Evolutionary conservation across 1,284 basidiomycete genomes (phyloP).

Genomic region (Termitomyces sp.): DNA sequence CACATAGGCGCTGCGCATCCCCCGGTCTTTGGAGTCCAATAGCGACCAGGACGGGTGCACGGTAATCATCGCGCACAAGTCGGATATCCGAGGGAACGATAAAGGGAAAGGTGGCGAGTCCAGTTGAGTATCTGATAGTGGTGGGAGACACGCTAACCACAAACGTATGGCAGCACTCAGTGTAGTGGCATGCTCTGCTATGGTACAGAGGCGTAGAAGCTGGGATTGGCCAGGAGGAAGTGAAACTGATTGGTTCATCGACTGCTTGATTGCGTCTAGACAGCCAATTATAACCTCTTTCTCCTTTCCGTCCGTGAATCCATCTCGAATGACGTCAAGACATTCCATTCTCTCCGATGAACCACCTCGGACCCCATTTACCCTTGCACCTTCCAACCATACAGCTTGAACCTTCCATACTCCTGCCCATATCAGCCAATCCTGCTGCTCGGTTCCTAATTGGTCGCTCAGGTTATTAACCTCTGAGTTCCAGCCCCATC

Average conservation of each 20-base stretch:
- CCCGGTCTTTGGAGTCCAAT: conserved; percentile 18
- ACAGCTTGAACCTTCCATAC: conserved; percentile 56
- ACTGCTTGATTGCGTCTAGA: conserved; percentile 29
- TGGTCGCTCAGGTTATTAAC: conserved; percentile 35
- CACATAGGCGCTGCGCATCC: conserved; percentile 27
- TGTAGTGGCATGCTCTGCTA: conserved; percentile 31
- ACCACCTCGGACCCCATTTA: conserved; percentile 68
- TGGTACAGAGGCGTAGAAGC: conserved; percentile 19
- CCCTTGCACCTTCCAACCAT: conserved; percentile 69
- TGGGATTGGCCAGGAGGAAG: not conserved
- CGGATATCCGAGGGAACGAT: conserved; percentile 51
- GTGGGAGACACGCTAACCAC: conserved; percentile 55
- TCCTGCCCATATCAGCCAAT: conserved; percentile 37
- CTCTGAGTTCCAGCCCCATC: conserved; percentile 72
- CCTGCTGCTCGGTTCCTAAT: conserved; percentile 23
- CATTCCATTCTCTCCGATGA: conserved; percentile 49
- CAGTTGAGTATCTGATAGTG: conserved; percentile 29
- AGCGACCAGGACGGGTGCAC: conserved; percentile 45
- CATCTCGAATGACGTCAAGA: conserved; percentile 28
- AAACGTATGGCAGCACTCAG: conserved; percentile 52
- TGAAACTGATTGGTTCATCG: conserved; percentile 16
- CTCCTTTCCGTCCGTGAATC: conserved; percentile 40
- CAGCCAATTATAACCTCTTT: conserved; percentile 31
- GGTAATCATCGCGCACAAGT: conserved; percentile 43
- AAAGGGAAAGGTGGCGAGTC: conserved; percentile 47